phyloP scores from a whole-genome alignment of 495 filamentous ascomycete species.

The Apiosordaria backusii region DNA sequence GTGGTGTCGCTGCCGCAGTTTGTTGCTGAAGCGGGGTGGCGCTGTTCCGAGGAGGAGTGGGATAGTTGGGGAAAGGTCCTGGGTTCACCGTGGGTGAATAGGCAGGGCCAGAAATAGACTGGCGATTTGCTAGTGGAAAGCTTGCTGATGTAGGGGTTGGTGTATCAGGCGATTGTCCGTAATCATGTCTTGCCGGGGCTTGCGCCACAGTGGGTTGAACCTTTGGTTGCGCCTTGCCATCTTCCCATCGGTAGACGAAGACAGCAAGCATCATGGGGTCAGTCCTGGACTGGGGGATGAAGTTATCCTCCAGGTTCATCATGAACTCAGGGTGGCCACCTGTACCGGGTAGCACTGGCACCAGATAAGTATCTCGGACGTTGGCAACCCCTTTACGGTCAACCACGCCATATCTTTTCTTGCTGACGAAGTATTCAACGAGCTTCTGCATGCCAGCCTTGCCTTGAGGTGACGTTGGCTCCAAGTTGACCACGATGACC shows the following conservation, averaged over 20 bases:
- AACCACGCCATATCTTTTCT: constrained; percentile 78
- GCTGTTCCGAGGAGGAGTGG: constrained; percentile 28
- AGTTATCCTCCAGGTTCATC: constrained; percentile 68
- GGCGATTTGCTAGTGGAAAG: constrained; percentile 25
- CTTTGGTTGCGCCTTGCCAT: constrained; percentile 40
- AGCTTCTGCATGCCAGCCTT: constrained; percentile 62
- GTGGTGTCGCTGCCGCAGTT: constrained; percentile 26
- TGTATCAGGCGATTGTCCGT: constrained; percentile 26
- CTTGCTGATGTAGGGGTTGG: constrained; percentile 23
- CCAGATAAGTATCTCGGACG: constrained; percentile 74
- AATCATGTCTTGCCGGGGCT: constrained; percentile 4
- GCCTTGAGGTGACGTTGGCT: constrained; percentile 48
- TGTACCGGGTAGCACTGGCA: constrained; percentile 65
- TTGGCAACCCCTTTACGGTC: constrained; percentile 64
- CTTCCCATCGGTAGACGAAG: constrained; percentile 60
- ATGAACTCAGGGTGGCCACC: constrained; percentile 64
- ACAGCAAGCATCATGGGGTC: constrained; percentile 72
- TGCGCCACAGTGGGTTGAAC: constrained; percentile 11
- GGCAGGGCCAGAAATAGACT: constrained; percentile 42
- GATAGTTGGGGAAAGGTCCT: constrained; percentile 34
- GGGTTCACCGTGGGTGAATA: constrained; percentile 51
- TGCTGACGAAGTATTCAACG: constrained; percentile 73
- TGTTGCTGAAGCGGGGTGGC: constrained; percentile 33
- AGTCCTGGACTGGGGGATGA: constrained; percentile 59
- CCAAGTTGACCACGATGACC: constrained; percentile 64